Percentiles rank a stretch among this genome's conserved stretches.
Conservation (phyloP, 331 rosid genomes). For the Malus hybrid region DNA sequence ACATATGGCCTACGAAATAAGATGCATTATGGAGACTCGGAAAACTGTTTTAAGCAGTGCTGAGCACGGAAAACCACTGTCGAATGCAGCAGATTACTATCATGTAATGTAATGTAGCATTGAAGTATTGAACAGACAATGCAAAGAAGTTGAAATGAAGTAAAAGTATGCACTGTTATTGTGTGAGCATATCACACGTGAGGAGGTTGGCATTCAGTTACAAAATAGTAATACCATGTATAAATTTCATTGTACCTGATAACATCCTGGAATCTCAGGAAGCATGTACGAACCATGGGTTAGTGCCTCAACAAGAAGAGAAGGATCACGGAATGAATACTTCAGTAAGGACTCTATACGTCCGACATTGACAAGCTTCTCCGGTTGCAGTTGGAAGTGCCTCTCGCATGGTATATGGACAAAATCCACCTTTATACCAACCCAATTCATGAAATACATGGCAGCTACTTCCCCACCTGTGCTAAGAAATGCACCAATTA, state of each 20-base stretch:
- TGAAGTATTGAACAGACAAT: too few relatives aligned
- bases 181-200: too few relatives aligned
- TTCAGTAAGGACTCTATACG: constrained; percentile 42
- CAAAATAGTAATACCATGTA: background rate
- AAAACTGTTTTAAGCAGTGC: too few relatives aligned
- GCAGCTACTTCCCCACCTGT: constrained; percentile 70
- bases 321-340: constrained; percentile 51
- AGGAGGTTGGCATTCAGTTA: too few relatives aligned
- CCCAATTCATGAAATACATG: constrained; percentile 54
- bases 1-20: background rate
- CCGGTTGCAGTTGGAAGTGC: constrained; percentile 22
- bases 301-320: constrained; percentile 71
- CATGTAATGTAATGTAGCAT: too few relatives aligned
- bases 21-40: background rate
- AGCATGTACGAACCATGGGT: constrained; percentile 94
- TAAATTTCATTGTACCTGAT: constrained; percentile 49
- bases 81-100: too few relatives aligned
- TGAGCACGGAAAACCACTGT: too few relatives aligned
- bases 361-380: constrained; percentile 39
- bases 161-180: too few relatives aligned
- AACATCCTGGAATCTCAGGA: constrained; percentile 76
- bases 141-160: too few relatives aligned
- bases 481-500: constrained; percentile 81
- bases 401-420: constrained; percentile 33
- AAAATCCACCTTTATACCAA: constrained; percentile 62